Conservation (phyloP, 108 stramenopile genomes). For the Nannochloropsis salina region DNA sequence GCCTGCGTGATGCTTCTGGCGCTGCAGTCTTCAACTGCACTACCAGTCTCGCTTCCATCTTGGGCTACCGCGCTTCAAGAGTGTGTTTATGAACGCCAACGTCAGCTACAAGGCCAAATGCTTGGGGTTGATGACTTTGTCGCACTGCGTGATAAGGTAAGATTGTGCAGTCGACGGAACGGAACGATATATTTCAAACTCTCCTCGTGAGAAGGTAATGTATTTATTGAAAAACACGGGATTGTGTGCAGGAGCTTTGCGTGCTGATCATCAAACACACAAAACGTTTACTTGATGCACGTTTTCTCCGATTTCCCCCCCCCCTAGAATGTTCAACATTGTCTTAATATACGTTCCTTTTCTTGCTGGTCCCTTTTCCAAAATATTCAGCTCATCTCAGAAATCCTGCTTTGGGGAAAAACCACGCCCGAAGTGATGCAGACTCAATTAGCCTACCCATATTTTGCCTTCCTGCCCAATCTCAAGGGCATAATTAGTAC, state of each 20-base stretch:
- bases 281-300: too few species aligned
- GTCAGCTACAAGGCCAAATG: background rate
- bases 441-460: background rate
- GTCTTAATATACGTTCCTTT: too few species aligned
- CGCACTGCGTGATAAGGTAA: background rate
- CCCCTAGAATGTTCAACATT: too few species aligned
- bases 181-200: too few species aligned
- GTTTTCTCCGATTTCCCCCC: too few species aligned
- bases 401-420: background rate
- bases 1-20: too few species aligned
- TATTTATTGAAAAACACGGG: too few species aligned
- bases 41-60: background rate
- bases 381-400: background rate
- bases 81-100: background rate
- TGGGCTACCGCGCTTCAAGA: slow-evolving; percentile 4
- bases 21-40: background rate
- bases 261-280: too few species aligned
- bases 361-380: too few species aligned
- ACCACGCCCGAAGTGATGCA: background rate
- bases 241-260: too few species aligned
- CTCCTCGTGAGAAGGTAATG: too few species aligned
- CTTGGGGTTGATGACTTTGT: background rate
- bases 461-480: slow-evolving; percentile 5
- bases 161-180: background rate
- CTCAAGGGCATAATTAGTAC: background rate